A percentile compares a stretch with the other conserved stretches of the same genome.
phyloP scores from a whole-genome alignment of 2,329 filamentous ascomycete genomes.

The Fusarium buharicum region DNA sequence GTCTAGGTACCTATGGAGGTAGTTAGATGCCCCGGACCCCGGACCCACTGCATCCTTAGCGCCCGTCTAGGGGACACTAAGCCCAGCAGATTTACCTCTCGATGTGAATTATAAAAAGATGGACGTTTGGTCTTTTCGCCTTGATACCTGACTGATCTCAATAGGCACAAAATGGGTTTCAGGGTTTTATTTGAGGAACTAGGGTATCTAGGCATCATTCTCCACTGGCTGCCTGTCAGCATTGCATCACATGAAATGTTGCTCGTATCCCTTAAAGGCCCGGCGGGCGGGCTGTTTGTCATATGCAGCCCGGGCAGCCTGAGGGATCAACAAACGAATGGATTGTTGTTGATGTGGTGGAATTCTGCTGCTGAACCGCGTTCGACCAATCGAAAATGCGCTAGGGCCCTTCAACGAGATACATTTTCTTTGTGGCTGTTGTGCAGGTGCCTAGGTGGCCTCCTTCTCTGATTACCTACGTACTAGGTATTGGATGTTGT shows the following conservation, averaged over 20 bases:
- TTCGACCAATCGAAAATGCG: slow-evolving; percentile 9
- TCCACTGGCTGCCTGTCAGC: slow-evolving; percentile 1
- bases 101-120: slow-evolving; percentile 1
- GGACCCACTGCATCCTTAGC: slow-evolving; percentile 12
- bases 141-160: background rate
- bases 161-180: background rate
- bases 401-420: background rate
- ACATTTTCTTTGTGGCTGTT: slow-evolving; percentile 15
- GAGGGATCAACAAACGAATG: background rate
- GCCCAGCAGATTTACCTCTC: slow-evolving; percentile 3
- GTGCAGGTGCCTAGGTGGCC: slow-evolving; percentile 14
- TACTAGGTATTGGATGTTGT: too few species aligned
- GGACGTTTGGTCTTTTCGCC: background rate
- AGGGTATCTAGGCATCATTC: background rate
- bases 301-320: slow-evolving; percentile 1
- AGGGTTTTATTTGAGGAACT: background rate
- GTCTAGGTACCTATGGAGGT: too few species aligned
- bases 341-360: slow-evolving; percentile 9
- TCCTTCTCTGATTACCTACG: slow-evolving; percentile 1
- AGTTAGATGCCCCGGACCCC: too few species aligned
- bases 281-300: background rate
- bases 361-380: slow-evolving; percentile 11
- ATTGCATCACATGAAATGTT: background rate
- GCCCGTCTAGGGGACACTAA: slow-evolving; percentile 4
- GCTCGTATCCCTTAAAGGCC: background rate